These are phyloP conservation scores for Leccinum pachyderme DNA, from an alignment of 1,284 basidiomycete genomes.

Conservation along the genomic window DNA sequence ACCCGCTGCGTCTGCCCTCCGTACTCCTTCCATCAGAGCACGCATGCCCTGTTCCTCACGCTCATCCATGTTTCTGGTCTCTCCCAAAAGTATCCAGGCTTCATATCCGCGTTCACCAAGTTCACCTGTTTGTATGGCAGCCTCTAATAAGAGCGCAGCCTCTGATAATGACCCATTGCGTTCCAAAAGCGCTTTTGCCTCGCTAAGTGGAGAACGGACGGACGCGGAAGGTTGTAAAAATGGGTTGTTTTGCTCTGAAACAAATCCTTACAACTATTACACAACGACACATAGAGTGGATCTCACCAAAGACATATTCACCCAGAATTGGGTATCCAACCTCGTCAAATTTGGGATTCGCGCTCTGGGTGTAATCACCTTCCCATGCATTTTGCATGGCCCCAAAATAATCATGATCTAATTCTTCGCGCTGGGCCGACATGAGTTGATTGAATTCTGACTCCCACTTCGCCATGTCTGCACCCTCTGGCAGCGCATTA, in stretches of 20 bases:
- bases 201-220: conserved; percentile 57
- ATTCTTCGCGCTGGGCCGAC: conserved; percentile 61
- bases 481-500: conserved; percentile 52
- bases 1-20: conserved; percentile 57
- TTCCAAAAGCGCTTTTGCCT: conserved; percentile 73
- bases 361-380: conserved; percentile 41
- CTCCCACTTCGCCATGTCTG: conserved; percentile 85
- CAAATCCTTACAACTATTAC: conserved; percentile 8
- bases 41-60: conserved; percentile 78
- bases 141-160: conserved; percentile 82
- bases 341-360: conserved; percentile 54
- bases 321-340: conserved; percentile 72
- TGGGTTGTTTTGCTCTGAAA: conserved; percentile 64
- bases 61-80: conserved; percentile 97
- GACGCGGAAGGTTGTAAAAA: conserved; percentile 55
- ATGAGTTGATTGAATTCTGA: conserved; percentile 83
- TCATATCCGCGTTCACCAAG: conserved; percentile 81
- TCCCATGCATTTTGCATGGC: conserved; percentile 66
- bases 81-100: conserved; percentile 92
- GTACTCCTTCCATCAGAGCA: conserved; percentile 70
- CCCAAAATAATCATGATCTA: conserved; percentile 57
- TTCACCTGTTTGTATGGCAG: conserved; percentile 79
- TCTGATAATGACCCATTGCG: conserved; percentile 84
- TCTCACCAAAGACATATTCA: conserved; percentile 74
- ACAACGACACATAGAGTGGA: conserved; percentile 2